A percentile compares a stretch with the other conserved stretches of the same genome.
phyloP scores from a whole-genome alignment of 176 grass and related monocot genomes.

The Avena insularis region DNA sequence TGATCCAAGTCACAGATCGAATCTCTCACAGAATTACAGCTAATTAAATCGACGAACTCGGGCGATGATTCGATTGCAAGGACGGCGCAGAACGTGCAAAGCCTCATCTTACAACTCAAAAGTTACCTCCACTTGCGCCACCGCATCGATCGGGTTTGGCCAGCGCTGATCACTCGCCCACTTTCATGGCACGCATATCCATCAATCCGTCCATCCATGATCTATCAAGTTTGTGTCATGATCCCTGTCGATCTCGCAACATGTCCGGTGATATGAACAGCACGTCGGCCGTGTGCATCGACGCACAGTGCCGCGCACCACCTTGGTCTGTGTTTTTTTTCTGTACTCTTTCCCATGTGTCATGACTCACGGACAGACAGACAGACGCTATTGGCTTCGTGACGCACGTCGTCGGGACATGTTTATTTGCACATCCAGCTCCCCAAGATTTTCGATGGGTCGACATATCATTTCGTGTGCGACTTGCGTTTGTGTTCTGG shows the following conservation, averaged over 20 bases:
- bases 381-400: background rate
- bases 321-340: no score
- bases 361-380: background rate
- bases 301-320: no score
- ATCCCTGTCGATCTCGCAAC: background rate
- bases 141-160: no score
- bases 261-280: background rate
- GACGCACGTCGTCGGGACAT: background rate
- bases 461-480: background rate
- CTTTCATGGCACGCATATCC: background rate
- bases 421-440: constrained; percentile 19
- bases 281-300: no score
- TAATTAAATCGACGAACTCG: background rate
- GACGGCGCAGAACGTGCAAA: no score
- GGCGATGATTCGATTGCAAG: background rate
- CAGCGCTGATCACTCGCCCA: no score
- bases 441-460: background rate
- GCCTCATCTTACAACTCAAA: no score
- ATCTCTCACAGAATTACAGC: constrained; percentile 29
- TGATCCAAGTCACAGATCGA: background rate
- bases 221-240: background rate
- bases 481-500: constrained; percentile 13
- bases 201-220: background rate
- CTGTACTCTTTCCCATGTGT: no score
- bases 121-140: no score